phyloP scores from a whole-genome alignment of 1,284 basidiomycete genomes.

The Retiboletus flavoniger region DNA sequence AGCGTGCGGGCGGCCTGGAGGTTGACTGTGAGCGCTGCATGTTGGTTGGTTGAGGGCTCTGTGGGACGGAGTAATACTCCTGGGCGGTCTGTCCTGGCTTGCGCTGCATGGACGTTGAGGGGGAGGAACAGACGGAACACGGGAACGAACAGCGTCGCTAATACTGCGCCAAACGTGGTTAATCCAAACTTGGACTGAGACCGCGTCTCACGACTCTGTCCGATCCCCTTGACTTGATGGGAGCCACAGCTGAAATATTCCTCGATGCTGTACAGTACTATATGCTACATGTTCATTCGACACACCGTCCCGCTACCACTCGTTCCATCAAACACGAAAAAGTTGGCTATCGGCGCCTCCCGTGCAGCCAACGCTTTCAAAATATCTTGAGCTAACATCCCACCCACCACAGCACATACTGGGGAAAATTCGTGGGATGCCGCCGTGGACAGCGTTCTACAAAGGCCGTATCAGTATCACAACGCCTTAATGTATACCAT shows the following conservation, averaged over 20 bases:
- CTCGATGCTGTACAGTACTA: too few relatives aligned
- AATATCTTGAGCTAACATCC: slow-evolving; percentile 92
- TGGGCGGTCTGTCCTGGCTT: slow-evolving; percentile 30
- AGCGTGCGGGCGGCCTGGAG: slow-evolving; percentile 30
- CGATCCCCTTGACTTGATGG: too few relatives aligned
- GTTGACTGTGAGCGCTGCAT: slow-evolving; percentile 34
- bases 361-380: slow-evolving; percentile 87
- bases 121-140: slow-evolving; percentile 6
- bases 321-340: slow-evolving; percentile 86
- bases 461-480: slow-evolving; percentile 9
- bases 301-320: slow-evolving; percentile 73
- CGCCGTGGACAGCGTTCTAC: slow-evolving; percentile 62
- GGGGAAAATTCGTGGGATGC: slow-evolving; percentile 86
- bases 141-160: slow-evolving; percentile 11
- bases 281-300: slow-evolving; percentile 47
- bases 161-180: slow-evolving; percentile 25
- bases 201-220: slow-evolving; percentile 16
- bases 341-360: slow-evolving; percentile 90
- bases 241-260: too few relatives aligned
- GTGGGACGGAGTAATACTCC: slow-evolving; percentile 50
- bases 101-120: slow-evolving; percentile 34
- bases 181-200: slow-evolving; percentile 24
- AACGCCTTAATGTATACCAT: slow-evolving; percentile 2
- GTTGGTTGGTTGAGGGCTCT: slow-evolving; percentile 41
- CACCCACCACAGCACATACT: slow-evolving; percentile 90